phyloP scores from a whole-genome alignment of 2,329 filamentous ascomycete species.

The Lachnellula cervina region DNA sequence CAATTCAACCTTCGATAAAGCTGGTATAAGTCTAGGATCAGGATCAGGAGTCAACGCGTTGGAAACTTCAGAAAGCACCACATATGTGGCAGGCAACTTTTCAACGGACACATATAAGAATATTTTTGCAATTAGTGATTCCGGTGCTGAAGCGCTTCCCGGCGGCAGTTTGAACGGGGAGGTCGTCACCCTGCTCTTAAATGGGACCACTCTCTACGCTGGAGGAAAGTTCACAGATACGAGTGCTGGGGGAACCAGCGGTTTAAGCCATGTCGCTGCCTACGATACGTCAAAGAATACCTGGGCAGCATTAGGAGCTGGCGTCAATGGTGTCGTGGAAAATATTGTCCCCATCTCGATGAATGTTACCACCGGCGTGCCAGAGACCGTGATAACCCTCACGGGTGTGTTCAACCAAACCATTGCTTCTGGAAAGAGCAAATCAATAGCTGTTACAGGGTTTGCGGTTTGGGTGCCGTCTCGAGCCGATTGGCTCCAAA shows the following conservation, averaged over 20 bases:
- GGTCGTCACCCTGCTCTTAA: conserved; percentile 67
- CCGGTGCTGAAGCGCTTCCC: conserved; percentile 56
- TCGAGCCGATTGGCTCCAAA: conserved; percentile 79
- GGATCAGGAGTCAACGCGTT: conserved; percentile 68
- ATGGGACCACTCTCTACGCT: conserved; percentile 64
- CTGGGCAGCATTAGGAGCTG: conserved; percentile 78
- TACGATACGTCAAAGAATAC: conserved; percentile 64
- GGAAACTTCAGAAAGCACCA: conserved; percentile 56
- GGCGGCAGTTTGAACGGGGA: conserved; percentile 74
- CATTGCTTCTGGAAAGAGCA: conserved; percentile 59
- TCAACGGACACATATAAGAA: conserved; percentile 64
- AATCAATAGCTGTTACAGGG: conserved; percentile 59
- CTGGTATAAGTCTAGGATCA: conserved; percentile 64
- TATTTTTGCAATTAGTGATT: conserved; percentile 67
- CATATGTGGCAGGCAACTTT: conserved; percentile 83
- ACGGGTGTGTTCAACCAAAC: conserved; percentile 76
- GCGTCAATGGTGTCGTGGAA: conserved; percentile 74
- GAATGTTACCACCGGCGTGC: conserved; percentile 65
- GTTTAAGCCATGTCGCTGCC: conserved; percentile 69
- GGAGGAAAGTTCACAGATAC: conserved; percentile 83
- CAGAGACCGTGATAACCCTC: conserved; percentile 72
- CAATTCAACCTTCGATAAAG: conserved; percentile 69
- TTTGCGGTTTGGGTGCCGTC: conserved; percentile 93
- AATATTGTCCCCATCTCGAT: conserved; percentile 71
- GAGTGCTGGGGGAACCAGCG: conserved; percentile 52